A percentile compares a stretch with the other conserved stretches of the same genome.
Evolutionary conservation across 345 rosid genomes (phyloP).

Genomic region (Moricandia moricandioides): DNA sequence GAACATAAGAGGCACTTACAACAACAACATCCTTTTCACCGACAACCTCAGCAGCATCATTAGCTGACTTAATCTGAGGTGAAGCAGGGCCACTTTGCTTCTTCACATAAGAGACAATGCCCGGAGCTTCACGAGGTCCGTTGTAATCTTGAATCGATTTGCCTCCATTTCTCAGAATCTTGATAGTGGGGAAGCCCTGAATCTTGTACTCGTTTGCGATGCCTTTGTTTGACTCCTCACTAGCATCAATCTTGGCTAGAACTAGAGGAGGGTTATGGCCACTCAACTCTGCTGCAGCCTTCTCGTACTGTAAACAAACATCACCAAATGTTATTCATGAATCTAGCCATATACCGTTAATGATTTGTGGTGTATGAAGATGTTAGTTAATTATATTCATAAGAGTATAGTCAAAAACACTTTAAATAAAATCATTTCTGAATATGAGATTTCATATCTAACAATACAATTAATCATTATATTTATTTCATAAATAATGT

Average conservation of each 20-base stretch:
- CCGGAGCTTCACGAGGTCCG: conserved; percentile 95
- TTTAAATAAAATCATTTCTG: background rate
- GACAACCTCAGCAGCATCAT: conserved; percentile 55
- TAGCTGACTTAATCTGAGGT: conserved; percentile 60
- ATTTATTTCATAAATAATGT: background rate
- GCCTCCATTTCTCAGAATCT: conserved; percentile 85
- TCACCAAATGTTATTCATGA: background rate
- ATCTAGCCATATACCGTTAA: background rate
- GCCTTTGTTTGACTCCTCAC: conserved; percentile 61
- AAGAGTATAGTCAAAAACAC: background rate
- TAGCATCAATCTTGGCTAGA: conserved; percentile 93
- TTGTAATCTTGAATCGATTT: conserved; percentile 76
- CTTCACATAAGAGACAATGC: conserved; percentile 75
- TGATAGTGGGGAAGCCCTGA: conserved; percentile 87
- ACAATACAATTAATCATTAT: background rate
- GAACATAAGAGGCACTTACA: conserved; percentile 45
- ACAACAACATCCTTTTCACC: conserved; percentile 63
- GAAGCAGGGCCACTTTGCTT: conserved; percentile 96
- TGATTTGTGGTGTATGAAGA: background rate
- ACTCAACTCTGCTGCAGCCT: conserved; percentile 82
- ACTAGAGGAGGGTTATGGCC: conserved; percentile 57
- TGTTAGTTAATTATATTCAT: no score
- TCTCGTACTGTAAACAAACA: conserved; percentile 63
- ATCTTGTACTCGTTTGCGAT: conserved; percentile 57
- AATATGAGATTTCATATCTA: background rate